These are phyloP conservation scores for Escovopsis sp. DNA, from an alignment of 2,329 filamentous ascomycete genomes.

Conservation along the genomic window DNA sequence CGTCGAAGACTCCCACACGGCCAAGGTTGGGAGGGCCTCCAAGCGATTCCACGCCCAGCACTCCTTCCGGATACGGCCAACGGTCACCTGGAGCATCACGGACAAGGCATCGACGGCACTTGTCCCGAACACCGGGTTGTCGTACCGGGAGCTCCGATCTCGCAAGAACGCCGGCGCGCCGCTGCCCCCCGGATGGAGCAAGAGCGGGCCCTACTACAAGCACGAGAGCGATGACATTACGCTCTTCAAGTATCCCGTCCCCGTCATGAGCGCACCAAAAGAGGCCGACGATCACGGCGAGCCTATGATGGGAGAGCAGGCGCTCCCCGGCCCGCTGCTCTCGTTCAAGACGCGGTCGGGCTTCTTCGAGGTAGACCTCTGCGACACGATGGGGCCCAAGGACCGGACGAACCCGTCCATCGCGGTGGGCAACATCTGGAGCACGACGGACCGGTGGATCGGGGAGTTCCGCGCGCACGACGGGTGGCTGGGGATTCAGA, in stretches of 20 bases:
- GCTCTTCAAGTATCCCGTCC: conserved; percentile 27
- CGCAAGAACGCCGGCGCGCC: conserved; percentile 15
- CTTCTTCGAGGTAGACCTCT: conserved; percentile 26
- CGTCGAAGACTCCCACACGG: conserved; percentile 20
- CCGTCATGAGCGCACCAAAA: conserved; percentile 19
- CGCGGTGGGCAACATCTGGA: conserved; percentile 27
- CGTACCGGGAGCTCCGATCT: conserved; percentile 23
- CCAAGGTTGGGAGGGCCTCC: conserved; percentile 15
- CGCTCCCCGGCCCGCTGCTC: conserved; percentile 23
- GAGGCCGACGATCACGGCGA: conserved; percentile 15
- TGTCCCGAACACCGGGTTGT: conserved; percentile 22
- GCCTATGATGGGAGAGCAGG: conserved; percentile 14
- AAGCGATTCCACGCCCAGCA: conserved; percentile 22
- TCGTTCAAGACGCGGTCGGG: conserved; percentile 24
- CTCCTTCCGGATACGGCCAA: conserved; percentile 23
- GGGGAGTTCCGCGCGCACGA: conserved; percentile 29
- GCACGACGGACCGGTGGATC: conserved; percentile 21
- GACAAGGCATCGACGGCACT: conserved; percentile 18
- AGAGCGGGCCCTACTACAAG: conserved; percentile 20
- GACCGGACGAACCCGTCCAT: conserved; percentile 23
- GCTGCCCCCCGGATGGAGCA: conserved; percentile 25
- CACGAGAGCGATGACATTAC: conserved; percentile 25
- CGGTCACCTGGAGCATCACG: conserved; percentile 24
- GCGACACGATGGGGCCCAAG: conserved; percentile 20
- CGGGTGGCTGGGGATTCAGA: conserved; percentile 28